phyloP scores from a whole-genome alignment of 2,329 filamentous ascomycete genomes.

The Trichoderma endophyticum region DNA sequence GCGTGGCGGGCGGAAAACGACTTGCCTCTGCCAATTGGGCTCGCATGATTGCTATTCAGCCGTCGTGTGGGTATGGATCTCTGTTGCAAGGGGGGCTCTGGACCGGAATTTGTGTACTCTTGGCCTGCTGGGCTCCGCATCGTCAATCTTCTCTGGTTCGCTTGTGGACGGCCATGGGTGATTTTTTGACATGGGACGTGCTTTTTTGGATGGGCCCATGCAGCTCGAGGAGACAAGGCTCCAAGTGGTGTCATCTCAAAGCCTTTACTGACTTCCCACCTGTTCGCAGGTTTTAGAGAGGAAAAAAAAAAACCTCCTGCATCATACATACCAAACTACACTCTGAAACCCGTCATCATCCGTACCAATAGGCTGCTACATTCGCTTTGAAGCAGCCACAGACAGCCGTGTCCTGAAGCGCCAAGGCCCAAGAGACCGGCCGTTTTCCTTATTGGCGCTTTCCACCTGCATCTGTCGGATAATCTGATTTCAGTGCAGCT shows the following conservation, averaged over 20 bases:
- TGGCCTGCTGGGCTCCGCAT: slow-evolving; percentile 19
- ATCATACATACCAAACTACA: slow-evolving; percentile 28
- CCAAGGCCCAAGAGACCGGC: slow-evolving; percentile 23
- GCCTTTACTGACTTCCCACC: slow-evolving; percentile 33
- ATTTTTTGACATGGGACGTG: slow-evolving; percentile 18
- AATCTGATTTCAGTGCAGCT: slow-evolving; percentile 31
- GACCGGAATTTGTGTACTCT: slow-evolving; percentile 23
- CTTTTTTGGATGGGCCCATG: slow-evolving; percentile 17
- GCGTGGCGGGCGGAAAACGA: slow-evolving; percentile 28
- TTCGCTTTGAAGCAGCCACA: slow-evolving; percentile 18
- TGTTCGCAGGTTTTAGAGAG: slow-evolving; percentile 31
- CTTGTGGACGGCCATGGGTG: slow-evolving; percentile 17
- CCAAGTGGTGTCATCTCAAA: slow-evolving; percentile 25
- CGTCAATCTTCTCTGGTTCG: slow-evolving; percentile 19
- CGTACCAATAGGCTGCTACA: slow-evolving; percentile 19
- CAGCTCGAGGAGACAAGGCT: slow-evolving; percentile 16
- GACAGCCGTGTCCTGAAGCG: slow-evolving; percentile 15
- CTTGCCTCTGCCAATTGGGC: slow-evolving; percentile 31
- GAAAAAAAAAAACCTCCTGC: slow-evolving; percentile 32
- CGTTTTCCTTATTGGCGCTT: slow-evolving; percentile 19
- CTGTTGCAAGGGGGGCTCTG: slow-evolving; percentile 26
- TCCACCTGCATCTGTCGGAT: slow-evolving; percentile 34
- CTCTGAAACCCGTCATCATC: slow-evolving; percentile 13
- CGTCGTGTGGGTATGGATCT: slow-evolving; percentile 23
- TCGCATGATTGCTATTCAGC: slow-evolving; percentile 26